Conservation (phyloP, 1,139 yeast species). For the Neolecta irregularis region DNA sequence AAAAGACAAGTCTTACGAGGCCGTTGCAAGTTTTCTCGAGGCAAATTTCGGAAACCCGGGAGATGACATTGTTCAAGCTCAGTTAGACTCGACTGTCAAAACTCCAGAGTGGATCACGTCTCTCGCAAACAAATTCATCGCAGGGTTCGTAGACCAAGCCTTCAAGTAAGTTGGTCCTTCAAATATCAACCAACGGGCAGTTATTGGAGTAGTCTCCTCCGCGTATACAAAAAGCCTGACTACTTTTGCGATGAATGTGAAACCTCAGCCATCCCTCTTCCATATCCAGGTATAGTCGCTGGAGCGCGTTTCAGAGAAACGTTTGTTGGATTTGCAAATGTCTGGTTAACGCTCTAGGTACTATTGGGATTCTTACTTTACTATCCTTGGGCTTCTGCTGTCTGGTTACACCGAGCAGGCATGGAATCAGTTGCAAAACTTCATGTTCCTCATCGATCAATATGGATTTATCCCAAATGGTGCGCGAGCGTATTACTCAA, state of each 20-base stretch:
- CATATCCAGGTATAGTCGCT: slow-evolving; percentile 10
- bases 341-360: no score
- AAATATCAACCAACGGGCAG: no score
- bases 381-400: slow-evolving; percentile 9
- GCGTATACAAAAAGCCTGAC: slow-evolving; percentile 1
- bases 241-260: slow-evolving; percentile 8
- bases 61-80: slow-evolving; percentile 3
- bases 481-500: slow-evolving; percentile 10
- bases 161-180: no score
- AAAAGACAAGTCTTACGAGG: slow-evolving; percentile 4
- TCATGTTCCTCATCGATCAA: slow-evolving; percentile 5
- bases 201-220: slow-evolving; percentile 9
- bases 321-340: no score
- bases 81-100: slow-evolving; percentile 3
- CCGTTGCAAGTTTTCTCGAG: slow-evolving; percentile 3
- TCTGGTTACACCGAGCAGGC: slow-evolving; percentile 6
- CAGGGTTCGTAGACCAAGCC: slow-evolving; percentile 7
- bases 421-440: slow-evolving; percentile 6
- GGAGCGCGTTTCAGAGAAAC: slow-evolving; percentile 10
- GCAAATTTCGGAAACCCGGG: slow-evolving; percentile 9
- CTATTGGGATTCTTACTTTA: slow-evolving; percentile 11
- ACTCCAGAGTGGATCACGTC: slow-evolving; percentile 6
- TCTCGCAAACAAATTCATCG: slow-evolving; percentile 5
- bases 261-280: slow-evolving; percentile 8
- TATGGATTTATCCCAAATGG: slow-evolving; percentile 12